Evolutionary conservation across 139 green algal species (phyloP).

Genomic region (Chlorella sp.): DNA sequence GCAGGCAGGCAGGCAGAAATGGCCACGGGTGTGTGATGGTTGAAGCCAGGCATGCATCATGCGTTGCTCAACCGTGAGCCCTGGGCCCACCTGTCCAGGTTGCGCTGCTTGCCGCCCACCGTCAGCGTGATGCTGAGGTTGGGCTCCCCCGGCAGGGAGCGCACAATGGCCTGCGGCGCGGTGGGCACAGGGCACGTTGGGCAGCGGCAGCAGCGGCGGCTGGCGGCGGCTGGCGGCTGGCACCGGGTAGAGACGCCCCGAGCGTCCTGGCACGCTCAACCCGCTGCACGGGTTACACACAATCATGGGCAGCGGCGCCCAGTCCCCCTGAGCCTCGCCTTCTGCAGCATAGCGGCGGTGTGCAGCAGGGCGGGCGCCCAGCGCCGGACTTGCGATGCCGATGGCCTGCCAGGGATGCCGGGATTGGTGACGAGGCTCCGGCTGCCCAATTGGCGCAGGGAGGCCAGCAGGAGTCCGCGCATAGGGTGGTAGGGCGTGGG

Average conservation of each 20-base stretch:
- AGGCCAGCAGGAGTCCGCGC: neutral
- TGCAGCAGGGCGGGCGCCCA: conserved; percentile 23
- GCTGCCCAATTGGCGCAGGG: neutral
- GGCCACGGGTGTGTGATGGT: too few relatives aligned
- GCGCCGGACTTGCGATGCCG: neutral
- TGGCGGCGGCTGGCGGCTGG: too few relatives aligned
- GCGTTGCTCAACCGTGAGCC: neutral
- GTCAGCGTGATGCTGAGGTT: conserved; percentile 60
- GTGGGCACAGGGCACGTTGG: neutral
- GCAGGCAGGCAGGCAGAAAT: too few relatives aligned
- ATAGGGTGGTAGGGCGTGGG: too few relatives aligned
- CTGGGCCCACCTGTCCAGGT: conserved; percentile 64
- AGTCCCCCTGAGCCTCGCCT: neutral
- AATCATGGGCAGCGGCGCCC: neutral
- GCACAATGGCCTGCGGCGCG: conserved; percentile 58
- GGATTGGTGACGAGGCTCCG: neutral
- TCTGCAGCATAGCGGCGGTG: conserved; percentile 13
- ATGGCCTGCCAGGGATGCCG: neutral
- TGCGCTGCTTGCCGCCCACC: conserved; percentile 61
- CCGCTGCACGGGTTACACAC: too few relatives aligned
- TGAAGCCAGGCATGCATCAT: too few relatives aligned
- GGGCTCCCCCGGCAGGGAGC: conserved; percentile 36
- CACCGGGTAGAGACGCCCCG: too few relatives aligned
- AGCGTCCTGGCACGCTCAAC: too few relatives aligned
- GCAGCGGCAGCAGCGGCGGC: neutral